Evolutionary conservation across 139 green algal species (phyloP).

Genomic region (Haematococcus lacustris): DNA sequence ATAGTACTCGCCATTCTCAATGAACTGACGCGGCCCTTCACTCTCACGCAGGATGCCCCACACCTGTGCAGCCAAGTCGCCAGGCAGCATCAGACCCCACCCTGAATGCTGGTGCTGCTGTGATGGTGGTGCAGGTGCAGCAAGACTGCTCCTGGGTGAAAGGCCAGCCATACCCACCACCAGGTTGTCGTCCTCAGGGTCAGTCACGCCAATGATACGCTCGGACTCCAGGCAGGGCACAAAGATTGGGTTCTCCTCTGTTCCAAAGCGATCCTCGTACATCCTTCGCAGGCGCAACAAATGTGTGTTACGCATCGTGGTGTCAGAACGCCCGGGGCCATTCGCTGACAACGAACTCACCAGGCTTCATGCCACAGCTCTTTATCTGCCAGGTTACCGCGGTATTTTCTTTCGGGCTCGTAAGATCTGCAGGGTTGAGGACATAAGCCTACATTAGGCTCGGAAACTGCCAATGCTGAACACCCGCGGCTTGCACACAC

Average conservation of each 20-base stretch:
- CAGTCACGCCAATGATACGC: conserved; percentile 63
- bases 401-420: conserved; percentile 31
- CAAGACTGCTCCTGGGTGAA: too few relatives aligned
- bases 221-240: conserved; percentile 51
- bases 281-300: conserved; percentile 28
- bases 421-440: conserved; percentile 1
- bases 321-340: not conserved
- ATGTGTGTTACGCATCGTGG: not conserved
- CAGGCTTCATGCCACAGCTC: conserved; percentile 62
- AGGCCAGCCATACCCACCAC: too few relatives aligned
- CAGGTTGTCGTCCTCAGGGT: conserved; percentile 62
- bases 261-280: conserved; percentile 56
- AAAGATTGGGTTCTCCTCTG: conserved; percentile 51
- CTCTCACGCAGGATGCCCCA: conserved; percentile 52
- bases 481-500: too few relatives aligned
- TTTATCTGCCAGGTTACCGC: conserved; percentile 36
- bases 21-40: conserved; percentile 56
- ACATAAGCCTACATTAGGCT: too few relatives aligned
- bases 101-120: too few relatives aligned
- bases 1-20: conserved; percentile 64
- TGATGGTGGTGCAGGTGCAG: too few relatives aligned
- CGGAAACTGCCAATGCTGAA: too few relatives aligned
- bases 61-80: too few relatives aligned
- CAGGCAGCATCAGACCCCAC: too few relatives aligned
- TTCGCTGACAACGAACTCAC: conserved; percentile 13